Evolutionary conservation across 225 moss, liverwort and hornwort genomes (phyloP).

Genomic region (Polytrichum commune): DNA sequence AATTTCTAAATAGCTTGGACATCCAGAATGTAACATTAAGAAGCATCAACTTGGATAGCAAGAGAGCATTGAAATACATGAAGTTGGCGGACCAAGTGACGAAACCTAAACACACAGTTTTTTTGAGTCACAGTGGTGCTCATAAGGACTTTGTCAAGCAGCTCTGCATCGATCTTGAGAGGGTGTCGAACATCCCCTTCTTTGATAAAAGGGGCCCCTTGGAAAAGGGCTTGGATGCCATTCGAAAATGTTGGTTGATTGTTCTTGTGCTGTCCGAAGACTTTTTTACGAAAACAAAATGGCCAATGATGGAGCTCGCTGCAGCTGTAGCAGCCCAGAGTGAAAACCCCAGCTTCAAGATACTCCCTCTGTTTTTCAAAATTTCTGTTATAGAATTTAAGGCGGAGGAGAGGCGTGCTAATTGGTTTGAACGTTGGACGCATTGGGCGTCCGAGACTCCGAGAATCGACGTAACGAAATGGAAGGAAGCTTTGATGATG

Average conservation of each 20-base stretch:
- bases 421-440: background rate
- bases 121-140: slow-evolving; percentile 5
- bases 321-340: background rate
- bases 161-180: slow-evolving; percentile 5
- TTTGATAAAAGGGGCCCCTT: slow-evolving; percentile 3
- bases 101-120: background rate
- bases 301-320: slow-evolving; percentile 10
- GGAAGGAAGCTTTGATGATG: background rate
- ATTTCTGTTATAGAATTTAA: background rate
- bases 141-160: slow-evolving; percentile 5
- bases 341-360: background rate
- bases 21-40: no score
- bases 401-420: background rate
- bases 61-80: no score
- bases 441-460: background rate
- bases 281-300: background rate
- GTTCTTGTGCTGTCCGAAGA: slow-evolving; percentile 1
- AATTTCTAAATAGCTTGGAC: no score
- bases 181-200: background rate
- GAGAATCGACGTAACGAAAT: background rate
- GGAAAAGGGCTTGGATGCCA: background rate
- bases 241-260: background rate
- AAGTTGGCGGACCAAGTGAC: no score
- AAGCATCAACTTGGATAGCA: no score
- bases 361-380: background rate